Base-by-base conservation (phyloP, 2,329 filamentous ascomycete species). In the Tolypocladium nubicola region DNA sequence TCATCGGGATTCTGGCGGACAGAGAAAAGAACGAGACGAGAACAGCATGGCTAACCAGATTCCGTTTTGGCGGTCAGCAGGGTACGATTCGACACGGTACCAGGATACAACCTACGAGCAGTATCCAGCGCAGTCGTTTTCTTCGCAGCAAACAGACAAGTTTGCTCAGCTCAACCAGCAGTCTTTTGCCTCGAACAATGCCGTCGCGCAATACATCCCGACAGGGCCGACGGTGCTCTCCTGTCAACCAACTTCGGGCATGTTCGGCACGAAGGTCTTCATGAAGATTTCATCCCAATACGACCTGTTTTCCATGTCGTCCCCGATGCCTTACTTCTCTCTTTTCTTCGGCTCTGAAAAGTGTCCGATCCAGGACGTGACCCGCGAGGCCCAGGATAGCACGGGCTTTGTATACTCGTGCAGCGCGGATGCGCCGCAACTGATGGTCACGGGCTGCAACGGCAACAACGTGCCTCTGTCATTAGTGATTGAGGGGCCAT, bases 271-370 rank as follows among this genome's bases (percentile, higher is more conserved):
- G 23, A 85, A 85, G 65, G 76, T 96, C 11, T 80, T 82, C 59
- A 79, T 96, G 61, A 87, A 89, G 68, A 81, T 96, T 37, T 84
- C 86, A 55, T 87, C 88, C 49, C 80, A 86, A 59, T 89, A 89
- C 73, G 87, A 96, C 67, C 74, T 96, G 59, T 72, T 79, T 61
- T 68, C 73, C 58, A 81, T 85, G 70, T 80, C 78, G 38, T 79
- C 78, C 58, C 79, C 76, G 47, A 67, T 75, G 56, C 76, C 80
- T 2, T 77, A 78, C 54, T 85, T 89, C 65, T 86, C 75, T 61
- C 72, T 96, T 56, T 81, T 86, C 52, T 95, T 96, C 71, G 90
- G 90, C n/a, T 79, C 81, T n/a, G 83, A 88, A 65, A 85, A 86
- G 70, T 87, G 85, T 70, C 64, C 69, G 1, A 66, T 70, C n/a